Percentiles rank a stretch among this genome's conserved stretches.
These are phyloP conservation scores for Middelhovenomyces tepae DNA, from an alignment of 805 yeast genomes.

Conservation along the genomic window DNA sequence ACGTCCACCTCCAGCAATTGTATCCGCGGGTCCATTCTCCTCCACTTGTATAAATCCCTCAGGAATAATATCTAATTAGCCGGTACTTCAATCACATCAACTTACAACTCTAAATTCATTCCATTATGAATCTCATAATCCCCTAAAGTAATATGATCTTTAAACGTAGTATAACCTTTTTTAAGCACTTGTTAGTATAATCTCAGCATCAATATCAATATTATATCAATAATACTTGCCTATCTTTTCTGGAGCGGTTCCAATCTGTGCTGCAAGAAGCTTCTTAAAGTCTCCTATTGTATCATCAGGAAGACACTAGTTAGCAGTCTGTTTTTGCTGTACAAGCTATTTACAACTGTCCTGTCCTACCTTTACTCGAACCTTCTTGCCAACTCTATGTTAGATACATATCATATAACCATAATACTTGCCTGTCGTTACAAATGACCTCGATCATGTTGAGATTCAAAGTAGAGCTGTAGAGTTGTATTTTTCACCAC, in stretches of 20 bases:
- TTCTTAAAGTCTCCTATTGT: constrained; percentile 85
- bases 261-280: constrained; percentile 73
- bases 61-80: constrained; percentile 1
- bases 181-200: constrained; percentile 47
- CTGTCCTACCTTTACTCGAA: constrained; percentile 52
- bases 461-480: too few species aligned
- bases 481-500: too few species aligned
- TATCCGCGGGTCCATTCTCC: too few species aligned
- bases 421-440: constrained; percentile 47
- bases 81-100: too few species aligned
- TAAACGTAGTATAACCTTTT: constrained; percentile 75
- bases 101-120: constrained; percentile 72
- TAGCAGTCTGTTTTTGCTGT: not conserved
- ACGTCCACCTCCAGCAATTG: too few species aligned
- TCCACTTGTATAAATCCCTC: too few species aligned
- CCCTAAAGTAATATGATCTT: constrained; percentile 85
- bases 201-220: not conserved
- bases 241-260: constrained; percentile 54
- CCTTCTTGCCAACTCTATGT: constrained; percentile 71
- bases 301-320: constrained; percentile 66
- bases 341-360: not conserved
- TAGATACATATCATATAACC: constrained; percentile 2
- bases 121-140: constrained; percentile 94
- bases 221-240: constrained; percentile 17
- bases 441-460: constrained; percentile 64